Conservation (phyloP, 495 filamentous ascomycete species). For the Neurospora sp. region DNA sequence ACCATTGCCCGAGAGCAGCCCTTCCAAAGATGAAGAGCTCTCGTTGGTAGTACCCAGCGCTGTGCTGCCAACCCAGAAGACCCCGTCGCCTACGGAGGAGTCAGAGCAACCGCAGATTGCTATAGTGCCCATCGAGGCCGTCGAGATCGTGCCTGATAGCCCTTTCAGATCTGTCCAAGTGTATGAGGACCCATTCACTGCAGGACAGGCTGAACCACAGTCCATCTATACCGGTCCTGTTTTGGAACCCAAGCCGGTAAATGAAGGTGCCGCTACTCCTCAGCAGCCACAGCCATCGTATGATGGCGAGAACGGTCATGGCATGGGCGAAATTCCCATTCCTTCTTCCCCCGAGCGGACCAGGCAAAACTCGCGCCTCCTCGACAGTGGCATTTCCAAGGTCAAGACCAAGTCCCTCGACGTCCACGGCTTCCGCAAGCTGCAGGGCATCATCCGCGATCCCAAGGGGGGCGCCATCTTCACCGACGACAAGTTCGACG, state of each 20-base stretch:
- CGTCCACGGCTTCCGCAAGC: constrained; percentile 77
- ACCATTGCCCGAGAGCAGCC: constrained; percentile 15
- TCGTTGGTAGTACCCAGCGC: constrained; percentile 36
- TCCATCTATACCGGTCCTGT: constrained; percentile 33
- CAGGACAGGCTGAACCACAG: constrained; percentile 34
- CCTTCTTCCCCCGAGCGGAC: constrained; percentile 37
- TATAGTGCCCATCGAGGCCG: constrained; percentile 7
- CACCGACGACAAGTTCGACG: constrained; percentile 56
- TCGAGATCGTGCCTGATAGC: constrained; percentile 16
- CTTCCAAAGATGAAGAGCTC: constrained; percentile 39
- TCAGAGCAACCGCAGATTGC: not conserved
- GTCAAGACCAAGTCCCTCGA: constrained; percentile 64
- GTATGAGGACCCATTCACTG: constrained; percentile 51
- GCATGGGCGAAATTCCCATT: constrained; percentile 7
- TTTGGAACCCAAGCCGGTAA: constrained; percentile 41
- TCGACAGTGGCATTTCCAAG: constrained; percentile 67
- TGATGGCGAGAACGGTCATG: constrained; percentile 7
- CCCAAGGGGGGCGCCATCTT: constrained; percentile 39
- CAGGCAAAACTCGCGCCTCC: constrained; percentile 45
- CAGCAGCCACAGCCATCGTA: constrained; percentile 6
- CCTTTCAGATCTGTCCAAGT: constrained; percentile 38
- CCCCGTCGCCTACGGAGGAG: constrained; percentile 6
- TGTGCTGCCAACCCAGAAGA: constrained; percentile 8
- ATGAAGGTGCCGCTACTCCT: constrained; percentile 40
- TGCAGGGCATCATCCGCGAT: constrained; percentile 71